Base-by-base conservation (phyloP, 345 rosid genomes). In the Populus nigra region DNA sequence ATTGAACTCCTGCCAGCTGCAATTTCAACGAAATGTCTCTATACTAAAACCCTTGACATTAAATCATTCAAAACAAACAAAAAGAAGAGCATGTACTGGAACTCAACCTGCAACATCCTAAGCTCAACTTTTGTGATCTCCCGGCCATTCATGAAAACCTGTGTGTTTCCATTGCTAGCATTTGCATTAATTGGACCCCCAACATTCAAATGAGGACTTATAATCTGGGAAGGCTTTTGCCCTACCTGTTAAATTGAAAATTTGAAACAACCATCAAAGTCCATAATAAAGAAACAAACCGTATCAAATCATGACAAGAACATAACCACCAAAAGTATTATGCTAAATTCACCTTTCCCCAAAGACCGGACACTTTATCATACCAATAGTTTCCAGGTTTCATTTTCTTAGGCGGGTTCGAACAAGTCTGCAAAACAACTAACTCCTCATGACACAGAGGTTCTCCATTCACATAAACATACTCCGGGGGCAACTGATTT, bases 351-450 rank as follows among this genome's bases (percentile, higher is more conserved):
- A 96, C 99, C 98, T 96, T 94, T 87, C 99, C 99, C 99, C 99
- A 96, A 63, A 96, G 90, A 65, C 99, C 99, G 23, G 99, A 96
- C 75, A 94, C 98, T 90, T 91, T 92, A 84, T 96, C 99, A 75
- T 96, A 96, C 99, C 99, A 96, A 90, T 96, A 96, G 74, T 88
- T 89, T 73, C 99, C 99, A 0, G 98, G 98, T 72, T 92, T 96
- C 55, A 96, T 85, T 85, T 91, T 92, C 90, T 90, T 96, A 0
- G 99, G 99, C 7, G 99, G 98, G 80, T 84, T 91, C 35, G 86
- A 63, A 74, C 98, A 96, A 71, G 85, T 86, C 88, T 94, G 98
- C 87, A 96, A 86, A 71, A 88, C 65, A 84, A 87, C 85, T 79
- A 96, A 76, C 84, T 96, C 98, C 75, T 96, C 98, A 20, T 87